phyloP scores from a whole-genome alignment of 75 land plant species.

The Cunninghamia lanceolata region DNA sequence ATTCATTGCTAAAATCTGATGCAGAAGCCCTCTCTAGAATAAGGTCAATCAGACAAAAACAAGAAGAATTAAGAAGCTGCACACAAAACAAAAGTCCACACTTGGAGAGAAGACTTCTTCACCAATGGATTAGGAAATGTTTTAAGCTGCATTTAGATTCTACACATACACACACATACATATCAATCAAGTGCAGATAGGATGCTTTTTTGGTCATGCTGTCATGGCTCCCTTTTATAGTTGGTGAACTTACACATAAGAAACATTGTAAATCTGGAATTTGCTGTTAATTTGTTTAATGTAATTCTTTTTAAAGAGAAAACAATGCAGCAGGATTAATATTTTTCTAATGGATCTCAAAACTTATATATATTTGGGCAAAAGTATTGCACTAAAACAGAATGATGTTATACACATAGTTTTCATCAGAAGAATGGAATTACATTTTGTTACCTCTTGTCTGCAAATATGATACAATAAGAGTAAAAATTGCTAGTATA shows the following conservation, averaged over 20 bases:
- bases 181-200: not conserved
- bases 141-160: not conserved
- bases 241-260: not conserved
- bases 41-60: not conserved
- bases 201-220: not conserved
- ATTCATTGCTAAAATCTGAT: not conserved
- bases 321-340: not conserved
- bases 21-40: not conserved
- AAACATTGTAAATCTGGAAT: not conserved
- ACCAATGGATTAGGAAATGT: not conserved
- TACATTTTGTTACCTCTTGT: not conserved
- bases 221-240: not conserved
- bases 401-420: not conserved
- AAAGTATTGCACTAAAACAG: not conserved
- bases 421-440: not conserved
- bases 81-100: not conserved
- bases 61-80: not conserved
- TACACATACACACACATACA: not conserved
- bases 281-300: not conserved
- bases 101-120: not conserved
- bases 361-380: not conserved
- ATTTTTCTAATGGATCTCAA: not conserved
- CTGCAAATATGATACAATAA: not conserved
- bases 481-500: not conserved
- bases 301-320: not conserved